Conservation (phyloP, 2,329 filamentous ascomycete species). For the Alternaria triticina region DNA sequence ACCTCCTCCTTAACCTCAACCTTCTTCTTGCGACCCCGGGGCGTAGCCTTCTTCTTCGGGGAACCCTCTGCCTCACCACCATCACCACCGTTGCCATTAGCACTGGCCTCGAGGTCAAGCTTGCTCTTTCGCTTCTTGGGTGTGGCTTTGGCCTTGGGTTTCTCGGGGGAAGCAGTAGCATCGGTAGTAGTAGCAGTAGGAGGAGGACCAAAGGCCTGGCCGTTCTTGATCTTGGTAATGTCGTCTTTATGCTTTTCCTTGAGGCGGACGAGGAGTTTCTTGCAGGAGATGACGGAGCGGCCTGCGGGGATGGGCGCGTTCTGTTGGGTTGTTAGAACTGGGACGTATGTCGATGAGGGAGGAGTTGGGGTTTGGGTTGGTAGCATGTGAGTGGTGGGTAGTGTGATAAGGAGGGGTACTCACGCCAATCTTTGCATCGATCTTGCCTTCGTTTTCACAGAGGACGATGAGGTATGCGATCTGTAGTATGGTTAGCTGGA, state of each 20-base stretch:
- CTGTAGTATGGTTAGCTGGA: constrained; percentile 7
- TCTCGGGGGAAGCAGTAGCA: background rate
- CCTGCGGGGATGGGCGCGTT: constrained; percentile 30
- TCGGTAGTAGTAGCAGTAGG: background rate
- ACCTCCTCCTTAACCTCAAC: constrained; percentile 6
- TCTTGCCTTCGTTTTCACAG: constrained; percentile 23
- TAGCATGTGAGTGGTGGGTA: background rate
- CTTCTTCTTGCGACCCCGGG: constrained; percentile 18
- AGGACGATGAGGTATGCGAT: constrained; percentile 30
- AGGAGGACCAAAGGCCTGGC: constrained; percentile 4
- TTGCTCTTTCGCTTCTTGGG: constrained; percentile 29
- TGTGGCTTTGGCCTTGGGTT: constrained; percentile 6
- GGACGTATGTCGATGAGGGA: background rate
- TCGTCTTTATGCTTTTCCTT: constrained; percentile 34
- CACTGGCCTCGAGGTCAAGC: background rate
- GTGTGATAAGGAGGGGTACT: background rate
- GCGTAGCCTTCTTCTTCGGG: constrained; percentile 22
- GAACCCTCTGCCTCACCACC: background rate
- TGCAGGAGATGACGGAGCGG: constrained; percentile 32
- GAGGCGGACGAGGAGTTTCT: constrained; percentile 30
- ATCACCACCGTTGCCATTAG: background rate
- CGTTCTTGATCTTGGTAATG: constrained; percentile 27
- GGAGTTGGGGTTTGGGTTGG: background rate
- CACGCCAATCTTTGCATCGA: constrained; percentile 25
- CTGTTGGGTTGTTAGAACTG: background rate